These are phyloP conservation scores for Penicillium tannophilum DNA, from an alignment of 495 filamentous ascomycete genomes.

Conservation along the genomic window DNA sequence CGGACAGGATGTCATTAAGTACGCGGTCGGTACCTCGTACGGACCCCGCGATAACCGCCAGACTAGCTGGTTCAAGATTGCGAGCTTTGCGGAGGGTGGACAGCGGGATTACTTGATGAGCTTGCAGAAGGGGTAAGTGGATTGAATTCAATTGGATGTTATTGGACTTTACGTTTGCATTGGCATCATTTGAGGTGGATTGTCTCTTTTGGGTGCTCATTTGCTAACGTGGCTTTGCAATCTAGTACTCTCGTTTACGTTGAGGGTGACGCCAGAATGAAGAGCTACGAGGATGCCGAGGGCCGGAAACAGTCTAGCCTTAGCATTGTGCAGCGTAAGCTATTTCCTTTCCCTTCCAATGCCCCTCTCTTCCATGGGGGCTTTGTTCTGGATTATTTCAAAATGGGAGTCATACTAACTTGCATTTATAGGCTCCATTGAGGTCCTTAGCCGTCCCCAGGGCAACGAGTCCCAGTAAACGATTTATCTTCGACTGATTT, in stretches of 20 bases:
- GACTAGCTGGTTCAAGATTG: slow-evolving; percentile 77
- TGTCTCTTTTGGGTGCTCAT: background rate
- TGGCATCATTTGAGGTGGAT: too few relatives aligned
- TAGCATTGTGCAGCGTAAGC: slow-evolving; percentile 75
- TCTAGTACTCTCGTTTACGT: slow-evolving; percentile 67
- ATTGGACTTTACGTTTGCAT: background rate
- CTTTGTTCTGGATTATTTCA: too few relatives aligned
- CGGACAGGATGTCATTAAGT: slow-evolving; percentile 68
- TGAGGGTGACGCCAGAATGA: slow-evolving; percentile 71
- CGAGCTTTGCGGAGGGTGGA: slow-evolving; percentile 61
- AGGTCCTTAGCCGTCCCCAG: slow-evolving; percentile 57
- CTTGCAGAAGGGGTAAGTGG: slow-evolving; percentile 78
- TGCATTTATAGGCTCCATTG: slow-evolving; percentile 48
- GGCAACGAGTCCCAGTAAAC: slow-evolving; percentile 23
- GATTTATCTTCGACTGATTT: background rate
- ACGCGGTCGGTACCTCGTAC: slow-evolving; percentile 60
- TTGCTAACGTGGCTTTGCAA: slow-evolving; percentile 18
- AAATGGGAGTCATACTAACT: slow-evolving; percentile 10
- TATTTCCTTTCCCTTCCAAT: background rate
- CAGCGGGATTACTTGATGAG: slow-evolving; percentile 64
- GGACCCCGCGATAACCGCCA: slow-evolving; percentile 62
- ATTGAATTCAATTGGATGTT: background rate
- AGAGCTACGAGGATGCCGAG: slow-evolving; percentile 61
- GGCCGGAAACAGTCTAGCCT: slow-evolving; percentile 58
- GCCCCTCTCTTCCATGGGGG: too few relatives aligned